Base-by-base conservation (phyloP, 192 early-diverging fungal species). In the Coemansia sp. region DNA sequence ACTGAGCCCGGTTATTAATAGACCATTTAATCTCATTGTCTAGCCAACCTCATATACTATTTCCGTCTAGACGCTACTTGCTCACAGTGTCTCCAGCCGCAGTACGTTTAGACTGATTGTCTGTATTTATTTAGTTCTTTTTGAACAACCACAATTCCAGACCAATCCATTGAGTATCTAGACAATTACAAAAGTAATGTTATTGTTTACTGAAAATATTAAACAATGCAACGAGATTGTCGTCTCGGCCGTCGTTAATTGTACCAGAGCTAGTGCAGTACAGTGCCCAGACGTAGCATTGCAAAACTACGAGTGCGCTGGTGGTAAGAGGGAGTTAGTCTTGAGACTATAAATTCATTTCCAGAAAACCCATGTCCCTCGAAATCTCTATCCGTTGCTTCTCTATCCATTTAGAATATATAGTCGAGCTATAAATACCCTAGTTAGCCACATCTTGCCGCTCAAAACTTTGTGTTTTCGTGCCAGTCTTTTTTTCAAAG, bases 171-270 rank as follows among this genome's bases (percentile, higher is more conserved):
- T 17, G 2, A 51, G 19, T 22, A 51, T 51, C 50, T 51, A 51
- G 50, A 51, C 50, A 51, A 51, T 51, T 51, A 14, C 19, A 22
- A 51, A 51, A 25, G 11, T 19, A 51, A 17, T 51, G 50, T 51
- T 51, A 51, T 51, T 51, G 50, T 51, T 51, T 51, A 51, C 50
- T 5, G 7, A 51, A 51, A 51, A 23, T 19, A 51, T 51, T 51
- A 23, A 50, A 51, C 50, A 51, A 51, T 51, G n/a, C n/a, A 17
- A 44, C 10, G 12, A 10, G 40, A 44, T 44, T 44, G 15, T 15
- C 15, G 7, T 44, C 40, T 44, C 40, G 40, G 40, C 40, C 40
- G 8, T 15, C 40, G 11, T 44, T 44, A 44, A 44, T 44, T 44
- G 40, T 44, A 15, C 5, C 3, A n/a, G 11, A 44, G 31, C 15